Evolutionary conservation across 345 rosid genomes (phyloP), one percentile per base, ranked within the genome.

Genomic region (Nasturtium officinale): DNA sequence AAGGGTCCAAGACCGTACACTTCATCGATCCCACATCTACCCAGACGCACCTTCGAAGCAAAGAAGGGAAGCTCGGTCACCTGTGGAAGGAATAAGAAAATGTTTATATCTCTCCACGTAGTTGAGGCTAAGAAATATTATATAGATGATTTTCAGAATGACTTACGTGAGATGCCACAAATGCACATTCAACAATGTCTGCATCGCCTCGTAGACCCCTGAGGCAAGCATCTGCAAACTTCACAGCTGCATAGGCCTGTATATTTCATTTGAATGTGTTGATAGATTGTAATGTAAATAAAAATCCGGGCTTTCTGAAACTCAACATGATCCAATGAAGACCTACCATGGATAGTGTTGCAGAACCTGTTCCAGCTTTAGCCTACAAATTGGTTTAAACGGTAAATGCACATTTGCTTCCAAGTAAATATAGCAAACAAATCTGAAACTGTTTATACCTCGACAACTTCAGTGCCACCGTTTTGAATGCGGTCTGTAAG

Each of bases 191-290:
- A 2, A 91, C 69, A 29, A 91, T 50, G 13, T 83, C 76, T 20
- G 91, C 87, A 73, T 95, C 97, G 38, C 99, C 99, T 71, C 96
- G 85, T 80, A 95, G 78, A 61, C 89, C 92, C 45, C 82, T 83
- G 13, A 95, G 90, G 74, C 97, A 91, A 33, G 96, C 90, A 71
- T 91, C 97, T 12, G 99, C 99, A 67, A 95, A 91, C 83, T 95
- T 88, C 60, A 90, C 96, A n/a, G 99, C 96, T 63, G 99, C 96
- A 75, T 87, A 95, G 32, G 99, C 99, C 99, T 95, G 83, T 74
- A 79, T 3, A 18, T 67, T 74, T 38, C 67, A 64, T 45, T 25
- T 4, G 20, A 26, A 26, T 5, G 29, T 32, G 57, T 45, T 69
- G 26, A 43, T 57, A 32, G 25, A 54, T 40, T 7, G 0, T 50